Base-by-base conservation (phyloP, 306 rosid genomes). In the Canavalia gladiata region DNA sequence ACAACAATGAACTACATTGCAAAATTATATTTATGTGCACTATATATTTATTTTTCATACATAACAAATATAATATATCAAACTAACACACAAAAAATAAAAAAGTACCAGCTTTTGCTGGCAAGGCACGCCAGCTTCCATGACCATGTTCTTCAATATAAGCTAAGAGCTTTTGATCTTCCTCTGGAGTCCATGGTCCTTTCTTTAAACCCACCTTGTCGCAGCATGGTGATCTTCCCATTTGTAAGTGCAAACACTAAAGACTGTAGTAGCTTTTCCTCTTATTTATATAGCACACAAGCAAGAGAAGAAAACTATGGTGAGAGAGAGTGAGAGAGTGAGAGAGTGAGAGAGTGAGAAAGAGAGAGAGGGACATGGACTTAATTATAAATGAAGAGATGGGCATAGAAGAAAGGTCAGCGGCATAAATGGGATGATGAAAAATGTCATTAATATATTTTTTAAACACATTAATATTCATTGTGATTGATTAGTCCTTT, bases 121-220 rank as follows among this genome's bases (percentile, higher is more conserved):
- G 99, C 82, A 96, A 92, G 60, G 99, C 99, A 63, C 99, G 90
- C 99, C 99, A 96, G 76, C 99, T 96, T 55, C 99, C 99, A 82
- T 96, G 99, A 76, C 99, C 98, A 64, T 96, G 97, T 87, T 94
- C 97, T 81, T 96, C 98, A 10, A 96, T 93, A 47, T 88, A 96
- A 81, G 97, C 98, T 74, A 96, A 87, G 81, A 96, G 99, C 55
- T 96, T 94, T 83, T 96, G 99, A 81, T 96, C 99, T 89, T 96
- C 99, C 82, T 96, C 99, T 1, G 99, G 98, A 42, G 98, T 96
- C 99, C 99, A 96, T 52, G 99, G 99, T 13, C 99, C 99, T 90
- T 94, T 96, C 95, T 96, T 96, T 83, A 96, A 90, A 30, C 99
- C 99, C 18, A 92, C 97, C 80, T 96, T 96, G 87, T 96, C 99